Percentiles rank a stretch among this genome's conserved stretches.
phyloP scores from a whole-genome alignment of 2,329 filamentous ascomycete genomes.

The Trichoderma atrobrunneum region DNA sequence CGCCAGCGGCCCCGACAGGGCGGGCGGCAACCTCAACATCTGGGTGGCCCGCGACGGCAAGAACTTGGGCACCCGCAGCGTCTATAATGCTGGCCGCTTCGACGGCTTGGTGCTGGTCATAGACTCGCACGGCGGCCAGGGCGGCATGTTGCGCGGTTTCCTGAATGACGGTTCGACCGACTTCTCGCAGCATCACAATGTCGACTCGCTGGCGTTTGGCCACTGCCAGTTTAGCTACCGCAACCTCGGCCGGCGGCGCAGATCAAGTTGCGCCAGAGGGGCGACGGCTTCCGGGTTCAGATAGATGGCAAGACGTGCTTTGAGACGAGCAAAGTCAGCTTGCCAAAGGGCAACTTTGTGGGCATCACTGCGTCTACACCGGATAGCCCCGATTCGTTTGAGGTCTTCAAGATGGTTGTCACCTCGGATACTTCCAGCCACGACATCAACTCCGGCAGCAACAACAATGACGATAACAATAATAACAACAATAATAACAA shows the following conservation, averaged over 20 bases:
- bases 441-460: slow-evolving; percentile 12
- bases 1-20: slow-evolving; percentile 78
- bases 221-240: slow-evolving; percentile 90
- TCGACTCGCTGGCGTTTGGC: slow-evolving; percentile 86
- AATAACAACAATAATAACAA: slow-evolving; percentile 40
- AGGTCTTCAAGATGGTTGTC: slow-evolving; percentile 82
- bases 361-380: slow-evolving; percentile 85
- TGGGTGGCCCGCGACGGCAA: slow-evolving; percentile 79
- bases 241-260: slow-evolving; percentile 80
- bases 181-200: slow-evolving; percentile 70
- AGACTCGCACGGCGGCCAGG: slow-evolving; percentile 72
- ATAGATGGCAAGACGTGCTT: slow-evolving; percentile 83
- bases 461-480: slow-evolving; percentile 13
- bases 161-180: slow-evolving; percentile 86
- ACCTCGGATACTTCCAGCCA: slow-evolving; percentile 50
- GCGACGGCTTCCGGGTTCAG: slow-evolving; percentile 68
- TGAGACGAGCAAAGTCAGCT: slow-evolving; percentile 70
- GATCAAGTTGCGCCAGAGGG: slow-evolving; percentile 67
- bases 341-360: slow-evolving; percentile 79
- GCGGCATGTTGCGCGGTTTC: slow-evolving; percentile 87
- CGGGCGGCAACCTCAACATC: slow-evolving; percentile 85
- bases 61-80: slow-evolving; percentile 66
- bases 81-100: slow-evolving; percentile 81
- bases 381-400: slow-evolving; percentile 91
- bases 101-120: slow-evolving; percentile 87